phyloP scores from a whole-genome alignment of 129 eudicot genomes.

The Silybum marianum region DNA sequence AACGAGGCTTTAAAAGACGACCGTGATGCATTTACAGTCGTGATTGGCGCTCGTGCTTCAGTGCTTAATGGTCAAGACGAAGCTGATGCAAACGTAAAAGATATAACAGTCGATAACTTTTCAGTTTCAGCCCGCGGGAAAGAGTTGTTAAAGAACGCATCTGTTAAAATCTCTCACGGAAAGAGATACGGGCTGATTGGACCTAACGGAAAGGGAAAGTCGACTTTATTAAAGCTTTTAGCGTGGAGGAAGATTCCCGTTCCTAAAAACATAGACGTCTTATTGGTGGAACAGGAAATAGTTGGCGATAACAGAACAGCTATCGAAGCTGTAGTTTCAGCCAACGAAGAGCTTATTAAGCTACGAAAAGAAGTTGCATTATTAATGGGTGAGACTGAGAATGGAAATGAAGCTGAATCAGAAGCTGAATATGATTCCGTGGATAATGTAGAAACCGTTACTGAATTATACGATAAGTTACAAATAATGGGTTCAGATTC shows the following conservation, averaged over 20 bases:
- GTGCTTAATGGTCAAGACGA: slow-evolving; percentile 69
- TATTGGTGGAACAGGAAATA: slow-evolving; percentile 73
- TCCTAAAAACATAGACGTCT: slow-evolving; percentile 74
- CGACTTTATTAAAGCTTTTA: slow-evolving; percentile 47
- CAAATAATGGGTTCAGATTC: slow-evolving; percentile 75
- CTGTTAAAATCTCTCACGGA: slow-evolving; percentile 75
- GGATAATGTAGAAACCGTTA: slow-evolving; percentile 56
- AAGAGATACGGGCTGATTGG: slow-evolving; percentile 74
- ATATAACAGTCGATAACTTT: slow-evolving; percentile 66
- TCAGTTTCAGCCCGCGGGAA: slow-evolving; percentile 76
- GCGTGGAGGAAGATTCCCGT: slow-evolving; percentile 59
- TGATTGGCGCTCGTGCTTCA: slow-evolving; percentile 65
- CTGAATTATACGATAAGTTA: slow-evolving; percentile 60
- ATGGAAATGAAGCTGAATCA: background rate
- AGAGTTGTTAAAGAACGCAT: slow-evolving; percentile 62
- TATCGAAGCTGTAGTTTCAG: slow-evolving; percentile 75
- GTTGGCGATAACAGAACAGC: slow-evolving; percentile 78
- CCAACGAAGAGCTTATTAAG: slow-evolving; percentile 63
- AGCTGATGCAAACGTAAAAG: slow-evolving; percentile 76
- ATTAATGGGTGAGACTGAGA: slow-evolving; percentile 40
- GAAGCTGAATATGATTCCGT: slow-evolving; percentile 27
- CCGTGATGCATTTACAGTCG: slow-evolving; percentile 76
- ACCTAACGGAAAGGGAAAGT: slow-evolving; percentile 85
- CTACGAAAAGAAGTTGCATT: slow-evolving; percentile 60
- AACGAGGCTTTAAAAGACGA: slow-evolving; percentile 66